These are phyloP conservation scores for Botrytis elliptica DNA, from an alignment of 2,329 filamentous ascomycete genomes.

Conservation along the genomic window DNA sequence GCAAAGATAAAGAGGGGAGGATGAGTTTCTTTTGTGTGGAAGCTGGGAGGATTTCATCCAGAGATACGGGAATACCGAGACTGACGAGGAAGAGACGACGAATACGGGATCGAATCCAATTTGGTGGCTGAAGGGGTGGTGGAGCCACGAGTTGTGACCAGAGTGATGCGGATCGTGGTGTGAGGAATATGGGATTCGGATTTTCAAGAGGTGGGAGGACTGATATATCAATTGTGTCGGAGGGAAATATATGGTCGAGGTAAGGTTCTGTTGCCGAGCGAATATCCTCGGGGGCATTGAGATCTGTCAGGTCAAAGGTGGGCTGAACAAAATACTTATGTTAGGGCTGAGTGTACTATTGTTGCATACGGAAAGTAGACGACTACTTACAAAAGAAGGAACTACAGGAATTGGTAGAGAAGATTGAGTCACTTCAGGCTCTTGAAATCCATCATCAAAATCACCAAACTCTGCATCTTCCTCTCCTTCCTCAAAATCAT, in stretches of 20 bases:
- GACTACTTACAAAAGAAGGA: constrained; percentile 46
- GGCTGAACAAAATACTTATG: constrained; percentile 47
- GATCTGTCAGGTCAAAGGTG: constrained; percentile 65
- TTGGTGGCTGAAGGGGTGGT: constrained; percentile 88
- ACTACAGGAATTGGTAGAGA: constrained; percentile 40
- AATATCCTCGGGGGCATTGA: constrained; percentile 59
- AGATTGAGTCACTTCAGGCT: constrained; percentile 46
- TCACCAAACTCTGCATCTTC: constrained; percentile 51
- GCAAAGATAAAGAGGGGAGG: constrained; percentile 69
- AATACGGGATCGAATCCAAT: constrained; percentile 96
- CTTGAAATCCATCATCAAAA: constrained; percentile 64
- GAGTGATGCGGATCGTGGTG: constrained; percentile 81
- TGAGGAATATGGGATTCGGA: constrained; percentile 69
- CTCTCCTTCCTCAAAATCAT: constrained; percentile 62
- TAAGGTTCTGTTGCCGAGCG: constrained; percentile 62
- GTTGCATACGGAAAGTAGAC: constrained; percentile 31
- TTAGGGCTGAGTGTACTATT: constrained; percentile 18
- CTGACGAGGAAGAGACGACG: constrained; percentile 93
- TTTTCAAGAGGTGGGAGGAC: constrained; percentile 47
- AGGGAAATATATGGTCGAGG: constrained; percentile 64
- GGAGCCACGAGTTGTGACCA: constrained; percentile 97
- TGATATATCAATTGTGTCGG: constrained; percentile 53
- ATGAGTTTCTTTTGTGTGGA: constrained; percentile 98
- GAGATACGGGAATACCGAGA: constrained; percentile 89
- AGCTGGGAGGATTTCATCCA: constrained; percentile 94